These are phyloP conservation scores for Cytidiella melzeri DNA, from an alignment of 768 basidiomycete species.

Conservation along the genomic window DNA sequence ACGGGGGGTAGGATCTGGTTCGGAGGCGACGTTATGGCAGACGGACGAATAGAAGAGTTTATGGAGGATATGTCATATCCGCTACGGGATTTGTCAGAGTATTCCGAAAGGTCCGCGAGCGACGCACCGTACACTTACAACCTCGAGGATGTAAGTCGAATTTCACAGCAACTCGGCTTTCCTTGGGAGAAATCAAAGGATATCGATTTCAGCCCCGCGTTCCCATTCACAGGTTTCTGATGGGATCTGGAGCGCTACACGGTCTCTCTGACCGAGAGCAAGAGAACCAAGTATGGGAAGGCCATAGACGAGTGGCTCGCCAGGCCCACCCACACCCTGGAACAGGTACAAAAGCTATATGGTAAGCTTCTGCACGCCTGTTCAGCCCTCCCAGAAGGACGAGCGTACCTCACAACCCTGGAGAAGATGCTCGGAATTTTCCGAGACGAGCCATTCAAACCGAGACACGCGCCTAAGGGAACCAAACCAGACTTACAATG, in stretches of 20 bases:
- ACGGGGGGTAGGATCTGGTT: too few species aligned
- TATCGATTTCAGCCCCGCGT: slow-evolving; percentile 12
- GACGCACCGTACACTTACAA: slow-evolving; percentile 18
- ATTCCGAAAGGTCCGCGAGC: slow-evolving; percentile 14
- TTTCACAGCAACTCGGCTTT: slow-evolving; percentile 28
- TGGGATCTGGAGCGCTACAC: slow-evolving; percentile 24
- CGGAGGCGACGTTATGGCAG: too few species aligned
- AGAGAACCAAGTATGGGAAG: slow-evolving; percentile 24
- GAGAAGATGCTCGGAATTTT: slow-evolving; percentile 26
- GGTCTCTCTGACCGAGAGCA: slow-evolving; percentile 21
- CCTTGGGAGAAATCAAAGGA: slow-evolving; percentile 29
- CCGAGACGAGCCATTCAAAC: slow-evolving; percentile 18
- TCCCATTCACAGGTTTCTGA: slow-evolving; percentile 25
- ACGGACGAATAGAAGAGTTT: too few species aligned
- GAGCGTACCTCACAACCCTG: slow-evolving; percentile 33
- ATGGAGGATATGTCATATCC: slow-evolving; percentile 22
- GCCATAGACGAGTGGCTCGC: slow-evolving; percentile 27
- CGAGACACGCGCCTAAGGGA: slow-evolving; percentile 21
- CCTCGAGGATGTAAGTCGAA: slow-evolving; percentile 29
- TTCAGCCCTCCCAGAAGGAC: slow-evolving; percentile 25
- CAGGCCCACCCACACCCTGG: slow-evolving; percentile 22
- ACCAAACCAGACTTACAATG: slow-evolving; percentile 15
- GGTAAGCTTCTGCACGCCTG: slow-evolving; percentile 39
- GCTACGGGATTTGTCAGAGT: slow-evolving; percentile 18
- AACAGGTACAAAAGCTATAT: slow-evolving; percentile 31